Evolutionary conservation across 2,329 filamentous ascomycete genomes (phyloP).

Genomic region (Moelleriella libera): DNA sequence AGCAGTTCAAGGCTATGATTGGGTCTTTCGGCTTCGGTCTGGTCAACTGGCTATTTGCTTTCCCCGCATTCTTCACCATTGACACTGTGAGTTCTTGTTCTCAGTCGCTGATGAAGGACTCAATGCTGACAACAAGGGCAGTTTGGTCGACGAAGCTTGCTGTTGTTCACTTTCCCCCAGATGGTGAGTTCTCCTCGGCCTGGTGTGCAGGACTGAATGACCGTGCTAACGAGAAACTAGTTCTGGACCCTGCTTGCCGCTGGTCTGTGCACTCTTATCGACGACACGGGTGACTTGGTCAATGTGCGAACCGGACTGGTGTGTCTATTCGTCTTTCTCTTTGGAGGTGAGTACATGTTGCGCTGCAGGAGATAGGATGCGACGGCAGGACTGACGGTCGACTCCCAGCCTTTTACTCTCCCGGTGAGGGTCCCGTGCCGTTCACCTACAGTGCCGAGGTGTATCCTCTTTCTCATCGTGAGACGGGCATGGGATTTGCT

Average conservation of each 20-base stretch:
- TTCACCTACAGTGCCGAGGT: constrained; percentile 51
- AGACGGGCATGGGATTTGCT: constrained; percentile 49
- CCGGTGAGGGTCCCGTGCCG: constrained; percentile 48
- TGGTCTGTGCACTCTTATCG: constrained; percentile 22
- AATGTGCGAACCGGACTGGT: constrained; percentile 36
- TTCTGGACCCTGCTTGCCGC: constrained; percentile 37
- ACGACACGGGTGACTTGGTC: constrained; percentile 12
- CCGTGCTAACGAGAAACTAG: not conserved
- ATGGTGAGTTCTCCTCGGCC: constrained; percentile 27
- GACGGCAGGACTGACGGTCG: too few species aligned
- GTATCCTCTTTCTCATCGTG: constrained; percentile 48
- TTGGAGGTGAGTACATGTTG: constrained; percentile 24
- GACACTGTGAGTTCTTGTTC: constrained; percentile 28
- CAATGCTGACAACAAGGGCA: not conserved
- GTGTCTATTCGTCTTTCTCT: constrained; percentile 50
- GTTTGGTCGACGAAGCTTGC: constrained; percentile 45
- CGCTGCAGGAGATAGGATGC: too few species aligned
- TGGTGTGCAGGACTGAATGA: too few species aligned
- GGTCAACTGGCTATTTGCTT: constrained; percentile 53
- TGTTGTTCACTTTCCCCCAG: constrained; percentile 52
- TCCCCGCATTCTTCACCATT: constrained; percentile 51
- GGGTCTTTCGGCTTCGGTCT: constrained; percentile 34
- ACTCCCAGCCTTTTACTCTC: constrained; percentile 40
- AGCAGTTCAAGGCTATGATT: constrained; percentile 32
- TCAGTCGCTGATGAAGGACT: not conserved